Evolutionary conservation across 352 stramenopile genomes (phyloP).

Genomic region (Phytophthora sp.): DNA sequence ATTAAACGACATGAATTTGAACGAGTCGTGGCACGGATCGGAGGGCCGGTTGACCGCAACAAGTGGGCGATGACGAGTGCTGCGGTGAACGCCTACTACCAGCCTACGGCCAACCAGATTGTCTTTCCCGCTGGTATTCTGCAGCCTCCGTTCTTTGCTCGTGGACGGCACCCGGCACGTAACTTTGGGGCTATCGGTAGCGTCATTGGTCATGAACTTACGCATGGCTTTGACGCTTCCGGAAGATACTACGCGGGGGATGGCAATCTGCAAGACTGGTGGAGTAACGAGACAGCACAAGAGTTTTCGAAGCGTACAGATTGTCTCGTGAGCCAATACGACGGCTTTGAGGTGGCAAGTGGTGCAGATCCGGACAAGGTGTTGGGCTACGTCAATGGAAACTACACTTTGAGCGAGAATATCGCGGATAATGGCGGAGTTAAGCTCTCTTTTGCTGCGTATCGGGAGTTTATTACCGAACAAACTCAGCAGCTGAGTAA

Average conservation of each 20-base stretch:
- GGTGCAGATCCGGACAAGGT: slow-evolving; percentile 43
- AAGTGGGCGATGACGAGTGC: slow-evolving; percentile 93
- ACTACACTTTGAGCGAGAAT: slow-evolving; percentile 83
- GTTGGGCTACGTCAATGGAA: slow-evolving; percentile 76
- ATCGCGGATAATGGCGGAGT: slow-evolving; percentile 87
- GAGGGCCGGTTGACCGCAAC: slow-evolving; percentile 54
- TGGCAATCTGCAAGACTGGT: slow-evolving; percentile 94
- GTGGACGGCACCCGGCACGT: slow-evolving; percentile 77
- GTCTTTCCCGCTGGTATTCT: slow-evolving; percentile 96
- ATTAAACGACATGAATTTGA: slow-evolving; percentile 55
- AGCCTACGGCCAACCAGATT: slow-evolving; percentile 86
- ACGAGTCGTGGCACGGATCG: slow-evolving; percentile 47
- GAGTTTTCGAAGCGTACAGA: slow-evolving; percentile 71
- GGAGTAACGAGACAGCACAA: slow-evolving; percentile 82
- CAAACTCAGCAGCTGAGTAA: slow-evolving; percentile 27
- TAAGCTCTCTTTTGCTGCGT: slow-evolving; percentile 71
- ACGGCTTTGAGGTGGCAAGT: slow-evolving; percentile 51
- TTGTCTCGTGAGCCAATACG: slow-evolving; percentile 78
- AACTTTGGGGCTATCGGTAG: slow-evolving; percentile 95
- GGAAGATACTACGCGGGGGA: slow-evolving; percentile 88
- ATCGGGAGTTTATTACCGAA: slow-evolving; percentile 44
- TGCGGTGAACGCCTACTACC: slow-evolving; percentile 93
- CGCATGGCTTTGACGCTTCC: slow-evolving; percentile 95
- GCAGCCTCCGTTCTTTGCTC: slow-evolving; percentile 94
- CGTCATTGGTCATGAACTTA: slow-evolving; percentile 96